These are phyloP conservation scores for Komagataella phaffii DNA, from an alignment of 805 yeast species.

Conservation along the genomic window DNA sequence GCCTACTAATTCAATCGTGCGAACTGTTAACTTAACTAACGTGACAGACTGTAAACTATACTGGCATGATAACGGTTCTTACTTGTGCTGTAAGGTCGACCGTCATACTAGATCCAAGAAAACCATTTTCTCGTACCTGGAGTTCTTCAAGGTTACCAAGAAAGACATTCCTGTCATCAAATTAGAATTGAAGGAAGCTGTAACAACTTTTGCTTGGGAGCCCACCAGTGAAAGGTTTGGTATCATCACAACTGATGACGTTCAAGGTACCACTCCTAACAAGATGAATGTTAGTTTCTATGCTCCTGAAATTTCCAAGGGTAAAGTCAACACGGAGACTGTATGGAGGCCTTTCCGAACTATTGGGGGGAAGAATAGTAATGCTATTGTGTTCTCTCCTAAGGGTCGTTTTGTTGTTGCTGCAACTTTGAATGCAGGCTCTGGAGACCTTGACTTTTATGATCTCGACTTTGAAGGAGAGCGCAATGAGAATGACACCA, in stretches of 20 bases:
- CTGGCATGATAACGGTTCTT: constrained; percentile 87
- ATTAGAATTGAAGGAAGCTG: constrained; percentile 82
- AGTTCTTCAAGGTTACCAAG: constrained; percentile 78
- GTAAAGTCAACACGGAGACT: constrained; percentile 24
- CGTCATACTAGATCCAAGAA: constrained; percentile 94
- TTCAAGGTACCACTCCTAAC: constrained; percentile 51
- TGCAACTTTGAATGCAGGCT: constrained; percentile 25
- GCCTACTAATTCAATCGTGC: constrained; percentile 68
- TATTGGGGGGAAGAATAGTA: constrained; percentile 49
- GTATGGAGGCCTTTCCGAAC: constrained; percentile 38
- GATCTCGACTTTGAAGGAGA: constrained; percentile 76
- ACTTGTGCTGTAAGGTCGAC: constrained; percentile 86
- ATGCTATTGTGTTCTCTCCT: constrained; percentile 81
- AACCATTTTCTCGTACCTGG: constrained; percentile 82
- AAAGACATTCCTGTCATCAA: constrained; percentile 91
- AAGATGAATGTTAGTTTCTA: constrained; percentile 60
- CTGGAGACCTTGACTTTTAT: constrained; percentile 68
- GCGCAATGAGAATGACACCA: constrained; percentile 25
- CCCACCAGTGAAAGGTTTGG: constrained; percentile 83
- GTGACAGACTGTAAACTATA: constrained; percentile 81
- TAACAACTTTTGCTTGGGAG: constrained; percentile 89
- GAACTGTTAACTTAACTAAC: constrained; percentile 90
- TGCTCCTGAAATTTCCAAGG: constrained; percentile 61
- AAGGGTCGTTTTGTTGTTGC: constrained; percentile 72
- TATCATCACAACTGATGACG: constrained; percentile 52